Percentiles rank a stretch among this genome's conserved stretches.
Evolutionary conservation across 306 rosid species (phyloP).

Genomic region (Corylus americana): DNA sequence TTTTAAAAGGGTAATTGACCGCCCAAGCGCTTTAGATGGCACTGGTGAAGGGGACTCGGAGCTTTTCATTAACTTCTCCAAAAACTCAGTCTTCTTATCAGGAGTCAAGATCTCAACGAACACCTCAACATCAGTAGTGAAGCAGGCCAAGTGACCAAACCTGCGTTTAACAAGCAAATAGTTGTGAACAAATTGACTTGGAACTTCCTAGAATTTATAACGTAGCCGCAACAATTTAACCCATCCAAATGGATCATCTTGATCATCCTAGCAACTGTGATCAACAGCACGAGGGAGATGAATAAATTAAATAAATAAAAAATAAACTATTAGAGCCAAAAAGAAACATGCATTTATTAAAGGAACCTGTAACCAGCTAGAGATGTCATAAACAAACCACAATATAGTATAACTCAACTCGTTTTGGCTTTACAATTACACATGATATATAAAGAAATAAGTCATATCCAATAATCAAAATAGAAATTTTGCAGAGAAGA

Average conservation of each 20-base stretch:
- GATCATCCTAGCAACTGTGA: not conserved
- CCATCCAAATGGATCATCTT: slow-evolving; percentile 12
- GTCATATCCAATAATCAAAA: not conserved
- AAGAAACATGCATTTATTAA: slow-evolving; percentile 1
- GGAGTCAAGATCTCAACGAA: slow-evolving; percentile 63
- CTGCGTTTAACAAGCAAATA: slow-evolving; percentile 49
- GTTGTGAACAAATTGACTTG: not conserved
- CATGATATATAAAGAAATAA: not conserved
- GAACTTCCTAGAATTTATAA: slow-evolving; percentile 9
- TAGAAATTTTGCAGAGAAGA: not conserved
- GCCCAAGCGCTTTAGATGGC: slow-evolving; percentile 70
- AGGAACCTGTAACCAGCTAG: not conserved
- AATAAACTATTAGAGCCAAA: not conserved
- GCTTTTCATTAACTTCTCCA: slow-evolving; percentile 54
- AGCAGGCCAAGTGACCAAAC: slow-evolving; percentile 94
- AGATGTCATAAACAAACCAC: not conserved
- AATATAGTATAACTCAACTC: not conserved
- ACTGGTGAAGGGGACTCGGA: slow-evolving; percentile 37
- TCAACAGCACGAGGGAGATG: not conserved
- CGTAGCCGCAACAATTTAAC: slow-evolving; percentile 4
- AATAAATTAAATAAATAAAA: not conserved
- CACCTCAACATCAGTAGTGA: slow-evolving; percentile 76
- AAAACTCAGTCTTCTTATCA: slow-evolving; percentile 62
- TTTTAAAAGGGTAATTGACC: slow-evolving; percentile 67
- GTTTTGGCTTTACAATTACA: not conserved